These are phyloP conservation scores for Clitocybe nebularis DNA, from an alignment of 1,284 basidiomycete species.

Conservation along the genomic window DNA sequence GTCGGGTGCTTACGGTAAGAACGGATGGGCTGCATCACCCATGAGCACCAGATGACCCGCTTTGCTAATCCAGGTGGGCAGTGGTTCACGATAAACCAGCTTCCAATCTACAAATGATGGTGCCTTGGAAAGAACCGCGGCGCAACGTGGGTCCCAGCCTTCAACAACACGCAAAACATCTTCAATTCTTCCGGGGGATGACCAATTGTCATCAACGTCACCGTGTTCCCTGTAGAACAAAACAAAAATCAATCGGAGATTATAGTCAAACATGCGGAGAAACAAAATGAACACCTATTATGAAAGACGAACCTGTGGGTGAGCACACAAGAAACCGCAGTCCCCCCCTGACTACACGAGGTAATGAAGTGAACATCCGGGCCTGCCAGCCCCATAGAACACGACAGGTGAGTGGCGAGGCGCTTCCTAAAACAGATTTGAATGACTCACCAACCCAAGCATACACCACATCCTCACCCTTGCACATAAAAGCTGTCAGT, in stretches of 20 bases:
- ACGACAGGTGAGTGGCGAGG: too few relatives aligned
- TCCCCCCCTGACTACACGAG: conserved; percentile 7
- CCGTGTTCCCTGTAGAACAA: conserved; percentile 4
- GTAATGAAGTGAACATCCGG: conserved; percentile 8
- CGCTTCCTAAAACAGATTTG: background rate
- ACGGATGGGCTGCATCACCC: conserved; percentile 8
- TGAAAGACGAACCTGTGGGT: conserved; percentile 8
- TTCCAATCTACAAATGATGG: too few relatives aligned
- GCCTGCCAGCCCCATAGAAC: background rate
- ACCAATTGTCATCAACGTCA: conserved; percentile 9
- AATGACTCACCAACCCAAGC: conserved; percentile 4
- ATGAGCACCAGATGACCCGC: conserved; percentile 5
- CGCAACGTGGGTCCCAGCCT: conserved; percentile 7
- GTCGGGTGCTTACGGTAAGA: conserved; percentile 6
- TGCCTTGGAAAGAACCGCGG: conserved; percentile 9
- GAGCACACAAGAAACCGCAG: conserved; percentile 3
- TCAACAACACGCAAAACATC: conserved; percentile 7
- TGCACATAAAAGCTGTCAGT: conserved; percentile 7
- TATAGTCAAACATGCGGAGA: too few relatives aligned
- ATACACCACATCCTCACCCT: conserved; percentile 8
- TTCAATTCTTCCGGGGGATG: conserved; percentile 4
- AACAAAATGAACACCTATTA: too few relatives aligned
- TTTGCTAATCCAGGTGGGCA: conserved; percentile 9
- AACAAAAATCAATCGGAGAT: too few relatives aligned
- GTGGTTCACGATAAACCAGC: conserved; percentile 9